A percentile compares a stretch with the other conserved stretches of the same genome.
These are phyloP conservation scores for Globisporangium cederbergense DNA, from an alignment of 352 stramenopile species.

Conservation along the genomic window DNA sequence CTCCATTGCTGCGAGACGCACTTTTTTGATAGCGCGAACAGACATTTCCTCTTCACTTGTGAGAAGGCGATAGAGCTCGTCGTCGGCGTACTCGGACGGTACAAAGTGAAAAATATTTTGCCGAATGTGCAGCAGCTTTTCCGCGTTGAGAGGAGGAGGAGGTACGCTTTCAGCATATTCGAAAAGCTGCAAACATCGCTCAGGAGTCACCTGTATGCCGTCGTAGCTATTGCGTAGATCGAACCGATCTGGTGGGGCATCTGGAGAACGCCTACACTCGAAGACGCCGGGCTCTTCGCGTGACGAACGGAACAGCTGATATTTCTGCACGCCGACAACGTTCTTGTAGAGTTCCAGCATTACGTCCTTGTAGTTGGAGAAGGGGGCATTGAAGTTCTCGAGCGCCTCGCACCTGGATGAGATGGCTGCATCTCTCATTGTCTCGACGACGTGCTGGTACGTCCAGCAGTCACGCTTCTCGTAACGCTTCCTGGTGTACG, in stretches of 20 bases:
- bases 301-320: constrained; percentile 4
- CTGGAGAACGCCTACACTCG: background rate
- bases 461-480: constrained; percentile 1
- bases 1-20: too few species aligned
- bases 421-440: background rate
- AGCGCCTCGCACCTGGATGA: background rate
- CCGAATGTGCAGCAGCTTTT: background rate
- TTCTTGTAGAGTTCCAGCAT: constrained; percentile 3
- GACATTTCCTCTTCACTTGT: background rate
- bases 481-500: background rate
- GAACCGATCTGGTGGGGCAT: too few species aligned
- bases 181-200: too few species aligned
- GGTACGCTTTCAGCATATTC: too few species aligned
- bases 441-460: background rate
- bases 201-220: background rate
- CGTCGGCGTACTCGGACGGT: background rate
- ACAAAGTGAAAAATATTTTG: background rate
- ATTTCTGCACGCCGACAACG: background rate
- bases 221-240: background rate
- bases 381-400: background rate
- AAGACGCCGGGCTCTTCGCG: too few species aligned
- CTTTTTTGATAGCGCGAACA: background rate
- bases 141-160: too few species aligned
- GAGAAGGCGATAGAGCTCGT: background rate
- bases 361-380: constrained; percentile 1